Conservation (phyloP, 1,284 basidiomycete species). For the Cryptococcus sp. region DNA sequence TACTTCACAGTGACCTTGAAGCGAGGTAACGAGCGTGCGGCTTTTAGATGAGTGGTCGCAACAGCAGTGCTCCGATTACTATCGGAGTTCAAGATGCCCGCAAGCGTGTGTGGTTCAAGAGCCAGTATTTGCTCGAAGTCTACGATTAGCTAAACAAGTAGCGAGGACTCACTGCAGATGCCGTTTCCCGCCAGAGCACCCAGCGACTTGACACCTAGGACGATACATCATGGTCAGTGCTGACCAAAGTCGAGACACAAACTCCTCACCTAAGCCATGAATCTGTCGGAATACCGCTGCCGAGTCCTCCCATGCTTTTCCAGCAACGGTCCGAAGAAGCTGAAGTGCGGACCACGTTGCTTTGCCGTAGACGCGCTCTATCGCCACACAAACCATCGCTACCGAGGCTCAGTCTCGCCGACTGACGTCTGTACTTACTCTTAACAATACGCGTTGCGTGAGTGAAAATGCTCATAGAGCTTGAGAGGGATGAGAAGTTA, state of each 20-base stretch:
- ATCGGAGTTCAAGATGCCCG: not conserved
- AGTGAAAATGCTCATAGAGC: conserved; percentile 35
- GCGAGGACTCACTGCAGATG: conserved; percentile 26
- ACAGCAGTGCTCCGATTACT: not conserved
- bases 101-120: not conserved
- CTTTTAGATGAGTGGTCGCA: not conserved
- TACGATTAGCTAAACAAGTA: not conserved
- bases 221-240: not conserved
- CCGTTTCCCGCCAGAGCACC: conserved; percentile 23
- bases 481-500: conserved; percentile 30
- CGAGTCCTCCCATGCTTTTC: conserved; percentile 50
- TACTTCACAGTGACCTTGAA: conserved; percentile 10
- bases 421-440: conserved; percentile 18
- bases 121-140: not conserved
- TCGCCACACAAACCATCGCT: conserved; percentile 41
- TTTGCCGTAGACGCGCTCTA: conserved; percentile 25
- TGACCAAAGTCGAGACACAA: not conserved
- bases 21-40: conserved; percentile 2
- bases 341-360: conserved; percentile 33
- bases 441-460: conserved; percentile 41
- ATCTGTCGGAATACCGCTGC: conserved; percentile 47
- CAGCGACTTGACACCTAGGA: conserved; percentile 42
- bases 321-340: conserved; percentile 37
- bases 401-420: not conserved
- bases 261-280: conserved; percentile 31